Percentiles rank a stretch among this genome's conserved stretches.
Conservation (phyloP, 306 rosid species). For the Quercus aquifolioides region DNA sequence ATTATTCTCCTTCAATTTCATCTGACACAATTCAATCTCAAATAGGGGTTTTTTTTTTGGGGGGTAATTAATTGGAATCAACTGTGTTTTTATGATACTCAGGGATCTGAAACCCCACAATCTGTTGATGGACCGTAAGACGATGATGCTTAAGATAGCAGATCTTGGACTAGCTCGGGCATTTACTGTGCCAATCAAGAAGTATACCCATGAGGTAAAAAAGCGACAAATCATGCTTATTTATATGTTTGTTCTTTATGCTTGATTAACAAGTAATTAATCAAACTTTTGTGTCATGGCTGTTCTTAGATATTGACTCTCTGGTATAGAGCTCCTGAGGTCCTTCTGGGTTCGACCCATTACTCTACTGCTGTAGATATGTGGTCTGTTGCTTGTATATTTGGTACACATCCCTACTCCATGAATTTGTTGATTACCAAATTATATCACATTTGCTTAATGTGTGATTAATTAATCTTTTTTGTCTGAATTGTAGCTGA, state of each 20-base stretch:
- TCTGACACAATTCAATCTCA: not conserved
- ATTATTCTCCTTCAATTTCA: not conserved
- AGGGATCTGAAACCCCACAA: conserved; percentile 98
- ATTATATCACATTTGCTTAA: not conserved
- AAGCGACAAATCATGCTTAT: not conserved
- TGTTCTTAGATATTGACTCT: conserved; percentile 70
- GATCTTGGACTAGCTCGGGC: conserved; percentile 97
- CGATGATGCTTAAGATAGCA: conserved; percentile 83
- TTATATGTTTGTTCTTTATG: not conserved
- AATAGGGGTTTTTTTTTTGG: not conserved
- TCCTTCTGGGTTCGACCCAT: conserved; percentile 90
- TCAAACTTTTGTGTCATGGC: no score
- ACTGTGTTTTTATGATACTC: not conserved
- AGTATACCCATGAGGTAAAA: conserved; percentile 91
- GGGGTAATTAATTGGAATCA: not conserved
- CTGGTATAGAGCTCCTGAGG: conserved; percentile 98
- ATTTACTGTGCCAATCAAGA: conserved; percentile 83
- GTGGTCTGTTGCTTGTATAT: conserved; percentile 96
- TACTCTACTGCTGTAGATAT: conserved; percentile 94
- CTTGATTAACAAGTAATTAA: not conserved
- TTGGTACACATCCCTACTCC: conserved; percentile 43
- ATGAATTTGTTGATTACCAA: not conserved
- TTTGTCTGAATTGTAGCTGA: conserved; percentile 49
- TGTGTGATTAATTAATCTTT: not conserved
- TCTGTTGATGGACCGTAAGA: conserved; percentile 84